Evolutionary conservation across 495 filamentous ascomycete genomes (phyloP), one percentile per base, ranked within the genome.

Genomic region (Aspergillus incahuasiensis): DNA sequence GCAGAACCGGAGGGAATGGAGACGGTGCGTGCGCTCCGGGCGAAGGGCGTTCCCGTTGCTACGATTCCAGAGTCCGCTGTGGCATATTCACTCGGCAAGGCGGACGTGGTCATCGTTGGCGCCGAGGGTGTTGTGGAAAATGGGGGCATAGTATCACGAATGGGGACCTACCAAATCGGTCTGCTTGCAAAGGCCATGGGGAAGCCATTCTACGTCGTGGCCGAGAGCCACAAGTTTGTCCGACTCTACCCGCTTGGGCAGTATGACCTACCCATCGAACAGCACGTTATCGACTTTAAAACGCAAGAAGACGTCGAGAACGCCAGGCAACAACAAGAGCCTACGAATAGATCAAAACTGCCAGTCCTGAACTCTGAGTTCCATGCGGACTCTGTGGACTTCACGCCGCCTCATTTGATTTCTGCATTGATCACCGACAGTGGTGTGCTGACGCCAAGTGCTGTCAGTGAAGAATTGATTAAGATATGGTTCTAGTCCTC

Each of bases 41-140:
- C 74, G 1, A 83, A 82, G 56, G 90, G 86, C 6, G 81, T 97
- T 9, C 85, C 88, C 0, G 91, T 97, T 1, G 88, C 92, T 20
- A 90, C 87, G 3, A 91, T 97, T 47, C 80, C 84, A 6, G 85
- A 88, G 55, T 83, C 84, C 19, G 91, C 91, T 0, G 87, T 94
- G 3, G 91, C 88, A 9, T 91, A 94, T 62, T 80, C 87, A n/a
- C 83, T 97, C 55, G 82, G 79, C n/a, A 87, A 87, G 68, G 80
- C 90, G 9, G 81, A 87, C 63, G 80, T 92, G 61, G 86, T 92
- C 0, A 85, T 98, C 46, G 89, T 95, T 13, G 94, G 94, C 46
- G 90, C 91, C n/a, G 94, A 98, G 61, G 91, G 88, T 44, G 90
- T 97, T 18, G 89, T 94, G 39, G 89, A 95, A 62, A 95, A 97